Evolutionary conservation across 2,329 filamentous ascomycete genomes (phyloP).

Genomic region (Dothideomycetes sp.): DNA sequence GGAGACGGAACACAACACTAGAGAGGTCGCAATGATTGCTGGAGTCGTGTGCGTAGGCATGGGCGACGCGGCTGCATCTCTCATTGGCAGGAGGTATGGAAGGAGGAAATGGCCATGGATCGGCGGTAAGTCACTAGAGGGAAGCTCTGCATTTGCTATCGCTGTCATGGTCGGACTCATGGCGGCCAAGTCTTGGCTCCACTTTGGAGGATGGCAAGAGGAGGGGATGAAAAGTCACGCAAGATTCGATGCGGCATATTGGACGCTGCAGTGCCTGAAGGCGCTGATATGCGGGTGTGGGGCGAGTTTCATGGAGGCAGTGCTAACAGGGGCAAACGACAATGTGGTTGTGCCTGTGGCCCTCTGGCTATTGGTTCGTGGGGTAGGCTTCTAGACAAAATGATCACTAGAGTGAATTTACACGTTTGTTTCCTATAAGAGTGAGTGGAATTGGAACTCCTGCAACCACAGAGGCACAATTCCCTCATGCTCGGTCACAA

Average conservation of each 20-base stretch:
- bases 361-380: constrained; percentile 61
- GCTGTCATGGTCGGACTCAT: constrained; percentile 70
- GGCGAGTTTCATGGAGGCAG: constrained; percentile 86
- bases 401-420: too few relatives aligned
- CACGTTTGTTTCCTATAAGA: too few relatives aligned
- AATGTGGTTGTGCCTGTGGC: constrained; percentile 94
- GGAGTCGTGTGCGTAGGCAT: constrained; percentile 92
- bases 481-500: too few relatives aligned
- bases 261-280: constrained; percentile 37
- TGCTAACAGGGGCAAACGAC: constrained; percentile 92
- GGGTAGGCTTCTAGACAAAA: constrained; percentile 5
- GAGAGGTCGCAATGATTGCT: constrained; percentile 82
- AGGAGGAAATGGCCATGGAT: constrained; percentile 92
- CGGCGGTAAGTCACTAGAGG: constrained; percentile 90
- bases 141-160: constrained; percentile 64
- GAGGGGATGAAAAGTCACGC: too few relatives aligned
- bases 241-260: constrained; percentile 13
- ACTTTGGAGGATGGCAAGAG: constrained; percentile 57
- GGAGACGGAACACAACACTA: constrained; percentile 47
- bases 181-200: constrained; percentile 61
- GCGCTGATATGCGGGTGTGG: constrained; percentile 61
- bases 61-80: constrained; percentile 83
- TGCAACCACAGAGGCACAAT: too few relatives aligned
- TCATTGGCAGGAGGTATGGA: constrained; percentile 80
- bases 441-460: too few relatives aligned